Conservation (phyloP, 331 rosid species). For the Pyracantha coccinea region DNA sequence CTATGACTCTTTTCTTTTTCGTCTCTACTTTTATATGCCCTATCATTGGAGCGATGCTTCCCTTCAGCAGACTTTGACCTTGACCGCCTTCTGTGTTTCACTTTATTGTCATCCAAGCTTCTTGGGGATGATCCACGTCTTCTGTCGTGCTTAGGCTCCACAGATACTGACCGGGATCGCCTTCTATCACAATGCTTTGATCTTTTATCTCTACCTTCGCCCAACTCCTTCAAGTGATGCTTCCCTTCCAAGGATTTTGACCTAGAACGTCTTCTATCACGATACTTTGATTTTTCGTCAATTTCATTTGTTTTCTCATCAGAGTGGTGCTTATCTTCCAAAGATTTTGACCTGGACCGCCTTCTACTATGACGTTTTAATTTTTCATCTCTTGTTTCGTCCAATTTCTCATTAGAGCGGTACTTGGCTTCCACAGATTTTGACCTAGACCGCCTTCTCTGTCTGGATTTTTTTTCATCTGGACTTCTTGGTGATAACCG, state of each 20-base stretch:
- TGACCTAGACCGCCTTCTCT: constrained; percentile 63
- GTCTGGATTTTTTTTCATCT: constrained; percentile 61
- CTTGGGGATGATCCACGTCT: constrained; percentile 33
- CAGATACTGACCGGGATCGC: constrained; percentile 64
- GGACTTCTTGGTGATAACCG: constrained; percentile 54
- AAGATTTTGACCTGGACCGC: constrained; percentile 71
- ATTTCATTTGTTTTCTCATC: constrained; percentile 27
- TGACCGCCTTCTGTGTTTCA: constrained; percentile 30
- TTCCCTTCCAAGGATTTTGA: constrained; percentile 70
- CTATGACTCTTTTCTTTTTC: constrained; percentile 41
- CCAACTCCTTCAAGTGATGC: constrained; percentile 42
- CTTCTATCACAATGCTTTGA: constrained; percentile 67
- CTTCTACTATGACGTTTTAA: constrained; percentile 52
- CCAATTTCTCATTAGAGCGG: constrained; percentile 32
- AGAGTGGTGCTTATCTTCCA: constrained; percentile 42
- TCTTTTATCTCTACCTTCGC: constrained; percentile 47
- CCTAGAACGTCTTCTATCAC: constrained; percentile 44
- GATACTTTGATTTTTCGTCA: constrained; percentile 42
- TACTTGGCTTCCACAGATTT: constrained; percentile 59
- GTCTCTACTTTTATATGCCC: constrained; percentile 32
- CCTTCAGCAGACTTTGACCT: constrained; percentile 56
- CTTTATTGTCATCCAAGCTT: constrained; percentile 29
- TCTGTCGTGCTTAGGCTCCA: constrained; percentile 40
- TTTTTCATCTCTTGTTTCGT: constrained; percentile 37
- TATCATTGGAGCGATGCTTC: constrained; percentile 29